Evolutionary conservation across 768 basidiomycete genomes (phyloP), one percentile per base, ranked within the genome.

Genomic region (Sporobolomyces roseus): DNA sequence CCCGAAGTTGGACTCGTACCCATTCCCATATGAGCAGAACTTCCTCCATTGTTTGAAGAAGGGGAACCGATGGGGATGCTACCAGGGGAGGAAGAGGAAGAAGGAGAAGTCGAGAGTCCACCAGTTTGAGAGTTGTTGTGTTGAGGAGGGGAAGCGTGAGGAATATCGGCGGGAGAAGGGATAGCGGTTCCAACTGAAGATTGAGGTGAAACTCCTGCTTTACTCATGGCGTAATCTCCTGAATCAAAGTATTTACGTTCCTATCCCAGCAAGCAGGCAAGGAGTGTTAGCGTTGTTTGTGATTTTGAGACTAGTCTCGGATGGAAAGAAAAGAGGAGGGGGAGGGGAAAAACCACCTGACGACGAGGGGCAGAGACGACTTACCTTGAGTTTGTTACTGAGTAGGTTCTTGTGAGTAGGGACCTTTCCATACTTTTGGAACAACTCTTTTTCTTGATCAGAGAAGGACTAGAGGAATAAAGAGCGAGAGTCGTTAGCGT

Each of bases 181-280:
- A 97, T 97, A 41, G 92, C 90, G 13, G 93, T 98, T 33, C 96
- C 96, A 63, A 97, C 91, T 4, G 86, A 83, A 71, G 84, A 89
- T 78, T 91, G 90, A 54, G 90, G 87, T 83, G 53, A 88, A 87
- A 76, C 77, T 32, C 96, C 82, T 4, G 96, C 96, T 79, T 98
- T 97, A 58, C 91, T 92, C 73, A 99, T 83, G 35, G 93, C 93
- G 77, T 98, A 98, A 79, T 99, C 96, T 65, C 96, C 96, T 63
- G 94, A 98, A 81, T 98, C 96, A 79, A 99, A 99, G 81, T 92
- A 99, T 80, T 98, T 98, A 76, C 96, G 90, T 77, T 99, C 94
- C 93, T 97, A 65, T n/a, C 17, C 19, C 21, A 49, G 33, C 56
- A 29, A 14, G 43, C 25, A 17, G 21, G 30, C 46, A 30, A 32